Conservation (phyloP, 805 yeast genomes). For the Wickerhamiella occidentalis region DNA sequence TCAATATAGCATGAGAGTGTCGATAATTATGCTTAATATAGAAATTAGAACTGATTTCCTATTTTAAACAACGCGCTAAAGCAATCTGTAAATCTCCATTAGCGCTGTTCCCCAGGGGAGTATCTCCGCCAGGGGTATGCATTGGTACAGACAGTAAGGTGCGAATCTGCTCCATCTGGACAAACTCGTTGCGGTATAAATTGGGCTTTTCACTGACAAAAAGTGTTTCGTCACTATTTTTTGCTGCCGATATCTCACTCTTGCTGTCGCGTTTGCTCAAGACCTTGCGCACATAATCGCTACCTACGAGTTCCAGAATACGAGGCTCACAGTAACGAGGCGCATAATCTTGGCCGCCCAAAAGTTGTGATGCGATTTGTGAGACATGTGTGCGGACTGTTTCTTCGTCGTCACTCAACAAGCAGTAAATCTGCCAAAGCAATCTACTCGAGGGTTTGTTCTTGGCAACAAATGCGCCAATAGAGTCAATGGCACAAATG, state of each 20-base stretch:
- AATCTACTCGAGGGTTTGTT: slow-evolving; percentile 5
- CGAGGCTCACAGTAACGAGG: slow-evolving; percentile 15
- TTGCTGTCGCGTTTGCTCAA: slow-evolving; percentile 14
- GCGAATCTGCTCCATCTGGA: slow-evolving; percentile 18
- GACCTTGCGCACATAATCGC: slow-evolving; percentile 10
- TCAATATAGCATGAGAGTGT: too few species aligned
- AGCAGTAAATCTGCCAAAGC: slow-evolving; percentile 16
- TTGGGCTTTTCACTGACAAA: slow-evolving; percentile 61
- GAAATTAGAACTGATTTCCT: neutral
- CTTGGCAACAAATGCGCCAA: slow-evolving; percentile 27
- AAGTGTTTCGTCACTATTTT: slow-evolving; percentile 30
- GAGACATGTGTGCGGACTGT: slow-evolving; percentile 43
- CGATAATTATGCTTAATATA: too few species aligned
- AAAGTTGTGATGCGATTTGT: slow-evolving; percentile 28
- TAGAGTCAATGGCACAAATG: slow-evolving; percentile 35
- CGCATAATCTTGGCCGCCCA: slow-evolving; percentile 17
- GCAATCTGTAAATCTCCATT: slow-evolving; percentile 7
- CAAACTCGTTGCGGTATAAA: slow-evolving; percentile 44
- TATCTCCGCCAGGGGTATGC: neutral
- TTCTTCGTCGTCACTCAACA: slow-evolving; percentile 50
- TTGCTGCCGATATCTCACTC: slow-evolving; percentile 19
- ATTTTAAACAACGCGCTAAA: neutral
- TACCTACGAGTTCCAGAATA: slow-evolving; percentile 10
- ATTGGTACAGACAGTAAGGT: neutral
- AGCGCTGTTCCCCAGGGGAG: slow-evolving; percentile 6